phyloP scores from a whole-genome alignment of 2,329 filamentous ascomycete genomes.

The Xylaria sp. region DNA sequence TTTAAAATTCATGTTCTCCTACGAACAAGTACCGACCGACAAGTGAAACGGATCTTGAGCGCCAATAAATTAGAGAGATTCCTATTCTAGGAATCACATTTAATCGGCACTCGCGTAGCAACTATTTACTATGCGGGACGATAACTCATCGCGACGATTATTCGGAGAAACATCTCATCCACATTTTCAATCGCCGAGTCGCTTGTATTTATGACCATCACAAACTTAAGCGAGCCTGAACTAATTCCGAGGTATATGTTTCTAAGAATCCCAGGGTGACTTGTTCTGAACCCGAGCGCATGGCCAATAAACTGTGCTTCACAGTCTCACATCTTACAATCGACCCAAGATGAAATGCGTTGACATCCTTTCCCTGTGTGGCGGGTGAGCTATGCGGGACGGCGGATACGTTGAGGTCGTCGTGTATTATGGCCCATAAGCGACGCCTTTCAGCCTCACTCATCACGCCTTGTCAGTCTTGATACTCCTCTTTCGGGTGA shows the following conservation, averaged over 20 bases:
- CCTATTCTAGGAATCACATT: not conserved
- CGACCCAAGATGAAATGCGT: not conserved
- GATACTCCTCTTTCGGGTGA: not conserved
- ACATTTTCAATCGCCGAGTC: not conserved
- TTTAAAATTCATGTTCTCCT: not conserved
- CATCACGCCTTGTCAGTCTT: too few relatives aligned
- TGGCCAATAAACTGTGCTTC: not conserved
- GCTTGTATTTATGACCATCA: not conserved
- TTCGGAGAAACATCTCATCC: not conserved
- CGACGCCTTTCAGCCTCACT: not conserved
- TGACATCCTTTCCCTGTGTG: not conserved
- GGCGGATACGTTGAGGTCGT: not conserved
- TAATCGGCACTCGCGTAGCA: not conserved
- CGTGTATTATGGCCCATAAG: not conserved
- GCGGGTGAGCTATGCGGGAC: not conserved
- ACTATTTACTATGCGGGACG: not conserved
- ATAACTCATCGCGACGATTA: not conserved
- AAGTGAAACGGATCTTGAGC: not conserved
- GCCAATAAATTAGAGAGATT: not conserved
- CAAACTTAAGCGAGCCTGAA: not conserved
- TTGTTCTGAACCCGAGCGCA: too few relatives aligned
- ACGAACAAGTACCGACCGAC: not conserved
- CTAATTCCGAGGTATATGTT: not conserved
- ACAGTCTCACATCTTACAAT: not conserved
- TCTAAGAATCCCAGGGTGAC: not conserved